phyloP scores from a whole-genome alignment of 148 eudicot species.

The Drosera capensis region DNA sequence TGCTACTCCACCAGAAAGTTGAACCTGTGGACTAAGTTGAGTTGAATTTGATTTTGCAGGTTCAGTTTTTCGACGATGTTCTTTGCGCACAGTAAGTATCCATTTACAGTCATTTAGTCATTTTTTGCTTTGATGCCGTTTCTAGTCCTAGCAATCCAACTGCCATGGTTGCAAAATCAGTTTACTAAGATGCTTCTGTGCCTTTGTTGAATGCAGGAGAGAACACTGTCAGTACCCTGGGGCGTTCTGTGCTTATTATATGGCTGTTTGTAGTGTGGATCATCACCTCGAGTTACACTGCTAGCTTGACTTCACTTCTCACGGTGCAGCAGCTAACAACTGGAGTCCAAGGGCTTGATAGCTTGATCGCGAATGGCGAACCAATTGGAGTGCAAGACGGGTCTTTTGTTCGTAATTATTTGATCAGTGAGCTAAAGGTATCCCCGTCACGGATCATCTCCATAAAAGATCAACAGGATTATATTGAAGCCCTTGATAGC shows the following conservation, averaged over 20 bases:
- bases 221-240: conserved; percentile 60
- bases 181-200: not conserved
- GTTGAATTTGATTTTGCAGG: conserved; percentile 37
- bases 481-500: conserved; percentile 26
- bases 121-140: not conserved
- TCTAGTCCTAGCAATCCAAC: not conserved
- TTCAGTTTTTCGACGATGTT: conserved; percentile 95
- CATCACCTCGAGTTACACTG: conserved; percentile 84
- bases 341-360: conserved; percentile 55
- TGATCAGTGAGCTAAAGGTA: conserved; percentile 41
- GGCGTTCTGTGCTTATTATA: conserved; percentile 53
- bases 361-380: conserved; percentile 41
- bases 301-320: conserved; percentile 82
- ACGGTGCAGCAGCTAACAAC: conserved; percentile 70
- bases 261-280: conserved; percentile 80
- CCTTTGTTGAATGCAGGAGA: conserved; percentile 38
- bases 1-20: too few relatives aligned
- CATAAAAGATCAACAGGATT: conserved; percentile 29
- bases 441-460: conserved; percentile 35
- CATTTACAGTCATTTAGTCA: conserved; percentile 5
- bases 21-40: not conserved
- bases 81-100: conserved; percentile 75
- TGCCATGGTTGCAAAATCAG: too few relatives aligned
- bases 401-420: conserved; percentile 58
- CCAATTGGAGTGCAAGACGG: conserved; percentile 85